phyloP scores from a whole-genome alignment of 1,284 basidiomycete species.

The Thecaphora frezii region DNA sequence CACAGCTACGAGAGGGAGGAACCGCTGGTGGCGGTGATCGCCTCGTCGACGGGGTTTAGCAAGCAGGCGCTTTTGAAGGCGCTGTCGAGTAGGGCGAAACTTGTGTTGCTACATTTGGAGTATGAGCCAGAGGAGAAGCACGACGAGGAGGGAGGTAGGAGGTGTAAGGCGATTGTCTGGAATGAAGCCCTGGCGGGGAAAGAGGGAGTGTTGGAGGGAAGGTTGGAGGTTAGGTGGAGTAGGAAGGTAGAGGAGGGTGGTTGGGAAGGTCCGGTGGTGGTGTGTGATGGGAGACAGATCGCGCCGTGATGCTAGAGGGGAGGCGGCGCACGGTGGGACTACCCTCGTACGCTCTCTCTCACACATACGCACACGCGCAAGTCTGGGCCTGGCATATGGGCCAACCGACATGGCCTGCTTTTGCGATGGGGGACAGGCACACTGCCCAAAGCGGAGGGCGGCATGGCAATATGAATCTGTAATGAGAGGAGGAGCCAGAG shows the following conservation, averaged over 20 bases:
- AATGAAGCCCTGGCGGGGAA: constrained; percentile 17
- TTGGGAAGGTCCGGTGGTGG: neutral
- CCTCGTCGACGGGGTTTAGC: constrained; percentile 37
- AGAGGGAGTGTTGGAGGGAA: constrained; percentile 14
- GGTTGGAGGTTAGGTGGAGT: constrained; percentile 21
- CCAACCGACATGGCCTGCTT: too few species aligned
- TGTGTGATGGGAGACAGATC: neutral
- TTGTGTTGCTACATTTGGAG: constrained; percentile 34
- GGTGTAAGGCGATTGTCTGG: constrained; percentile 29
- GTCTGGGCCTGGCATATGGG: too few species aligned
- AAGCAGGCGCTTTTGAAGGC: constrained; percentile 38
- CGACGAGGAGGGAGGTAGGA: neutral
- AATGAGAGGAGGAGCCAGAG: too few species aligned
- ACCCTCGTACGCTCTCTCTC: too few species aligned
- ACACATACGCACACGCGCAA: too few species aligned
- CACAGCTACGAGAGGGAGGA: neutral
- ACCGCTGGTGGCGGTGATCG: constrained; percentile 13
- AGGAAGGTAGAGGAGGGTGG: neutral
- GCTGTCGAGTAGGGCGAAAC: constrained; percentile 25
- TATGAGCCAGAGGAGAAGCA: constrained; percentile 2
- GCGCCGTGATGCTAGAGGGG: too few species aligned
- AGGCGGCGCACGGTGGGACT: too few species aligned
- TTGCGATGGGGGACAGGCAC: too few species aligned
- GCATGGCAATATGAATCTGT: too few species aligned
- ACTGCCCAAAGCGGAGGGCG: too few species aligned